Base-by-base conservation (phyloP, 208 protist species). In the Crithidia expoeki region DNA sequence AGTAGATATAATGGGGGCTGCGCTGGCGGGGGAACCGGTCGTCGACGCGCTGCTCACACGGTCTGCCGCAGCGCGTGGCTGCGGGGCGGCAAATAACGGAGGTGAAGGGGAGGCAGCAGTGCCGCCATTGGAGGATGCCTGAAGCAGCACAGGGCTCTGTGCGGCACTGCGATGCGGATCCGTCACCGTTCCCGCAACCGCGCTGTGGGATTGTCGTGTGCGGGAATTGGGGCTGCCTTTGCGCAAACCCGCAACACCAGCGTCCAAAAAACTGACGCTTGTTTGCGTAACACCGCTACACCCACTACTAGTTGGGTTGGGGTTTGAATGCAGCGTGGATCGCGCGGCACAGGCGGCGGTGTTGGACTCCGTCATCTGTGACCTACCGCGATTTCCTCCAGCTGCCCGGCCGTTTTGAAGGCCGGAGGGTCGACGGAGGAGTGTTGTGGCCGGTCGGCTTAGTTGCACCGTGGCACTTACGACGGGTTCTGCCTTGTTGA, bases 181-280 rank as follows among this genome's bases (percentile, higher is more conserved):
- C 16, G 38, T 38, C 2, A 27, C 7, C 4, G n/a, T n/a, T n/a
- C n/a, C n/a, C n/a, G n/a, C n/a, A n/a, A n/a, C n/a, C n/a, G n/a
- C n/a, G n/a, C 68, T 36, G 49, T 61, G 46, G 50, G 68, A 56
- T 28, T 55, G 58, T 4, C 68, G 51, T 17, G 32, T 51, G 21
- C 49, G 68, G n/a, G 51, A 40, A 42, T 74, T 68, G 21, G 69
- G 69, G 42, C 19, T 68, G n/a, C 50, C 6, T 25, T 52, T 58
- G 21, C 60, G 33, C 21, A 68, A 16, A 0, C 40, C 42, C 4
- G 51, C 56, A 21, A 47, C 68, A 47, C 42, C 42, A 47, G 42
- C 16, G n/a, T 17, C n/a, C 42, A 47, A 12, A 42, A 42, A 12
- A 12, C 36, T 42, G 36, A 16, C 36, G 36, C 10, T 6, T 42